These are phyloP conservation scores for Apiospora arundinis DNA, from an alignment of 2,329 filamentous ascomycete species.

Conservation along the genomic window DNA sequence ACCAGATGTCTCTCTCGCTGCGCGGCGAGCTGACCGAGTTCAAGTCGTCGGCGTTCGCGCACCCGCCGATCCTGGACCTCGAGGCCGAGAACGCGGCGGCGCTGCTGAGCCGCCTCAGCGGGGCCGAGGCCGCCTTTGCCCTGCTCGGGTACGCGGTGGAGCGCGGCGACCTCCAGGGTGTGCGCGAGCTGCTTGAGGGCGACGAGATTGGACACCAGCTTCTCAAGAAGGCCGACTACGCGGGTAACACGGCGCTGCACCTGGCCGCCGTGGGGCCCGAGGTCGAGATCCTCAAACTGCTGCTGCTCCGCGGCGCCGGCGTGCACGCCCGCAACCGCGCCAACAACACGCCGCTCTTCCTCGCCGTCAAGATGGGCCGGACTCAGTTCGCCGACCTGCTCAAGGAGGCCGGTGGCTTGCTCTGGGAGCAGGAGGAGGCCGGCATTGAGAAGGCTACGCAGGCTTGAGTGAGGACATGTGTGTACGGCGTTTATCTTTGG, in stretches of 20 bases:
- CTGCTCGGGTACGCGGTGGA: conserved; percentile 82
- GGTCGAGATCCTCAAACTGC: conserved; percentile 61
- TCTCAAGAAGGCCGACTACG: conserved; percentile 79
- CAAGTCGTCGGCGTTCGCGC: conserved; percentile 74
- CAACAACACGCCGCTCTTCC: conserved; percentile 69
- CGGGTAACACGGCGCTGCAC: conserved; percentile 75
- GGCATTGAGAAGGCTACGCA: neutral
- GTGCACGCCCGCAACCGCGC: conserved; percentile 70
- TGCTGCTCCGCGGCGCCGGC: conserved; percentile 67
- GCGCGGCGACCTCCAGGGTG: conserved; percentile 69
- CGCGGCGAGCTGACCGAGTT: conserved; percentile 87
- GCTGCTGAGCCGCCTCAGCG: conserved; percentile 54
- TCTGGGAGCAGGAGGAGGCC: conserved; percentile 57
- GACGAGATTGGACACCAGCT: conserved; percentile 66
- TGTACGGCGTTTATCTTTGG: neutral
- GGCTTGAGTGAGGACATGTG: neutral
- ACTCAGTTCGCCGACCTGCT: conserved; percentile 60
- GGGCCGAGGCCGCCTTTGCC: conserved; percentile 69
- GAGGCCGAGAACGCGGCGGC: conserved; percentile 45
- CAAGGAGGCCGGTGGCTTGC: conserved; percentile 63
- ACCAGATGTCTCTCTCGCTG: conserved; percentile 75
- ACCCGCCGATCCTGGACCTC: conserved; percentile 64
- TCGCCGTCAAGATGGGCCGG: conserved; percentile 65
- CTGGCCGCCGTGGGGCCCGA: conserved; percentile 62
- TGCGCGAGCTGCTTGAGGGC: conserved; percentile 70